Evolutionary conservation across 805 yeast species (phyloP).

Genomic region (Pichia heedii): DNA sequence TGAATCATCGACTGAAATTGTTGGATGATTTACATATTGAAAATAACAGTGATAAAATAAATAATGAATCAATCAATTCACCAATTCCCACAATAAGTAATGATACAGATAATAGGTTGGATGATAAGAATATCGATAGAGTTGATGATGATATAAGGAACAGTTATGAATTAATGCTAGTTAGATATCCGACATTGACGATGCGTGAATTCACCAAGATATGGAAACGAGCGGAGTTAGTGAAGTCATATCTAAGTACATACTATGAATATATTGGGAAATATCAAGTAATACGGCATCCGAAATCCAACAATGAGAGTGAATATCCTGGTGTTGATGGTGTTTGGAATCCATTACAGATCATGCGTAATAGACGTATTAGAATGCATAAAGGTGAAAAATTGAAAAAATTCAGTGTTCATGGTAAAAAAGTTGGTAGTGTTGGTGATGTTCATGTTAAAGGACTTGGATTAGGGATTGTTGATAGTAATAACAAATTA

Average conservation of each 20-base stretch:
- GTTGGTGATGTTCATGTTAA: slow-evolving; percentile 29
- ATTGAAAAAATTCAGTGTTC: slow-evolving; percentile 27
- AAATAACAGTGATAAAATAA: background rate
- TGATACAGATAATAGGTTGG: no score
- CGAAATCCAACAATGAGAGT: slow-evolving; percentile 14
- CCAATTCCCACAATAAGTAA: no score
- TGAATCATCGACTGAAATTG: slow-evolving; percentile 35
- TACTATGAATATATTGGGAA: slow-evolving; percentile 42
- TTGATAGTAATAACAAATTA: background rate
- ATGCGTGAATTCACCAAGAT: slow-evolving; percentile 20
- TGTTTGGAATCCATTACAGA: slow-evolving; percentile 73
- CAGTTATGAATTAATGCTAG: background rate
- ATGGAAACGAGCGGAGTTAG: slow-evolving; percentile 6
- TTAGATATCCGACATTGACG: slow-evolving; percentile 4
- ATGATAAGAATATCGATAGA: no score
- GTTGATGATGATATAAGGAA: background rate
- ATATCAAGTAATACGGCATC: slow-evolving; percentile 25
- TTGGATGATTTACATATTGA: slow-evolving; percentile 32
- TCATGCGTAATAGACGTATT: slow-evolving; percentile 62
- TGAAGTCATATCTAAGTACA: slow-evolving; percentile 30
- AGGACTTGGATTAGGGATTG: background rate
- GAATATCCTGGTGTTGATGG: slow-evolving; percentile 49
- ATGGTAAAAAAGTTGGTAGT: slow-evolving; percentile 6
- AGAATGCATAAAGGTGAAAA: slow-evolving; percentile 43
- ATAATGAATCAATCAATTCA: no score